Evolutionary conservation across 1,139 yeast species (phyloP).

Genomic region (Magnusiomyces ingens): DNA sequence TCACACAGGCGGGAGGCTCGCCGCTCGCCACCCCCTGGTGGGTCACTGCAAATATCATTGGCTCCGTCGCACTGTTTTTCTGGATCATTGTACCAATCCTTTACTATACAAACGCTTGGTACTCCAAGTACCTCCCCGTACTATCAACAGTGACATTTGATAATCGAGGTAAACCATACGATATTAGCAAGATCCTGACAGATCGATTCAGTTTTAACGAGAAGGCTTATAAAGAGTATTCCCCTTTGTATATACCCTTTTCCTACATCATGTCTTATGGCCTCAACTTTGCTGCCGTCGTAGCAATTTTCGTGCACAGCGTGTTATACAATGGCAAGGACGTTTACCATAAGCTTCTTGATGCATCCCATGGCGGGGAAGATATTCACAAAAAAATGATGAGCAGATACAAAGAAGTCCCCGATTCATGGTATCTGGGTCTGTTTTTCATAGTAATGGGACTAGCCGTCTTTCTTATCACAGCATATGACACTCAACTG

Average conservation of each 20-base stretch:
- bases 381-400: slow-evolving; percentile 43
- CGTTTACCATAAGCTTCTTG: slow-evolving; percentile 26
- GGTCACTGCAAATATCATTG: slow-evolving; percentile 39
- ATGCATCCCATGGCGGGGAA: slow-evolving; percentile 13
- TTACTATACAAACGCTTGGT: slow-evolving; percentile 41
- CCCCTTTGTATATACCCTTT: slow-evolving; percentile 49
- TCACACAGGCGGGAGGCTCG: slow-evolving; percentile 29
- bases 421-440: slow-evolving; percentile 38
- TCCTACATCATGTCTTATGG: slow-evolving; percentile 35
- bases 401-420: slow-evolving; percentile 39
- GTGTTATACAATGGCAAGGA: slow-evolving; percentile 41
- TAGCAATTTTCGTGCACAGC: slow-evolving; percentile 45
- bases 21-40: slow-evolving; percentile 53
- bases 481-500: slow-evolving; percentile 37
- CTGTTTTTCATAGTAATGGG: slow-evolving; percentile 36
- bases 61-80: slow-evolving; percentile 33
- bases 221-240: slow-evolving; percentile 28
- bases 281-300: slow-evolving; percentile 42
- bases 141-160: slow-evolving; percentile 38
- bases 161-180: slow-evolving; percentile 35
- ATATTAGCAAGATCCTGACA: slow-evolving; percentile 39
- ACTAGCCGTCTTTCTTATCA: slow-evolving; percentile 36
- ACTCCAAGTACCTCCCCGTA: slow-evolving; percentile 43
- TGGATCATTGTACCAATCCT: slow-evolving; percentile 36
- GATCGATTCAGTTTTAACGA: slow-evolving; percentile 38